phyloP scores from a whole-genome alignment of 768 basidiomycete genomes.

The Rhodotorula kratochvilovae region DNA sequence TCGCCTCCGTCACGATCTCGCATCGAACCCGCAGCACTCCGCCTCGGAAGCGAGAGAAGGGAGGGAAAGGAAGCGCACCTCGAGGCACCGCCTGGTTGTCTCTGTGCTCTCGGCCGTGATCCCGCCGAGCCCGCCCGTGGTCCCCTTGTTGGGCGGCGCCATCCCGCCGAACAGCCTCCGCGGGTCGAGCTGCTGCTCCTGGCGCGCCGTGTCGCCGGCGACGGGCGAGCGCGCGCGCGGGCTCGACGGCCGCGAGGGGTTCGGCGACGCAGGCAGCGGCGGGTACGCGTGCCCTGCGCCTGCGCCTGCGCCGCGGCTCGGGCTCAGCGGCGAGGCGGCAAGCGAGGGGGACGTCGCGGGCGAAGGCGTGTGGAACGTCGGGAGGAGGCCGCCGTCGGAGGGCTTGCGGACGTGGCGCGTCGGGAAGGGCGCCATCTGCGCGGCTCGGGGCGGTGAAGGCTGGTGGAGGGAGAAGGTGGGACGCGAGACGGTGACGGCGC shows the following conservation, averaged over 20 bases:
- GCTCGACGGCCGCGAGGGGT: not conserved
- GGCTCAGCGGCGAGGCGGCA: not conserved
- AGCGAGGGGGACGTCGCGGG: constrained; percentile 4
- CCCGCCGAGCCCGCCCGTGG: constrained; percentile 15
- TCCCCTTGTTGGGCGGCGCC: not conserved
- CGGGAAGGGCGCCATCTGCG: constrained; percentile 23
- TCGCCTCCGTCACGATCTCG: not conserved
- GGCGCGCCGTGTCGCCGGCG: not conserved
- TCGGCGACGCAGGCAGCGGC: not conserved
- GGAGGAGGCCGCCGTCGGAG: not conserved
- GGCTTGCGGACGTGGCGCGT: constrained; percentile 11
- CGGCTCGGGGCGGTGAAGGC: not conserved
- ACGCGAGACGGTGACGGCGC: too few species aligned
- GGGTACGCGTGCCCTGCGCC: not conserved
- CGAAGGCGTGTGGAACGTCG: constrained; percentile 15
- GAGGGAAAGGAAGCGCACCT: constrained; percentile 13
- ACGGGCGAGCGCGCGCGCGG: not conserved
- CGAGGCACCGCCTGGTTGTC: constrained; percentile 9
- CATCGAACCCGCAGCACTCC: too few species aligned
- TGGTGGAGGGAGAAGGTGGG: too few species aligned
- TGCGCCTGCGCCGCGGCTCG: not conserved
- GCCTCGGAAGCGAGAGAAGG: not conserved
- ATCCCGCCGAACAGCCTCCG: constrained; percentile 17
- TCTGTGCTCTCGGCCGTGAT: constrained; percentile 23
- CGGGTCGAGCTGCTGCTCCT: constrained; percentile 13